These are phyloP conservation scores for Ophiocordyceps australis DNA, from an alignment of 2,329 filamentous ascomycete genomes.

Conservation along the genomic window DNA sequence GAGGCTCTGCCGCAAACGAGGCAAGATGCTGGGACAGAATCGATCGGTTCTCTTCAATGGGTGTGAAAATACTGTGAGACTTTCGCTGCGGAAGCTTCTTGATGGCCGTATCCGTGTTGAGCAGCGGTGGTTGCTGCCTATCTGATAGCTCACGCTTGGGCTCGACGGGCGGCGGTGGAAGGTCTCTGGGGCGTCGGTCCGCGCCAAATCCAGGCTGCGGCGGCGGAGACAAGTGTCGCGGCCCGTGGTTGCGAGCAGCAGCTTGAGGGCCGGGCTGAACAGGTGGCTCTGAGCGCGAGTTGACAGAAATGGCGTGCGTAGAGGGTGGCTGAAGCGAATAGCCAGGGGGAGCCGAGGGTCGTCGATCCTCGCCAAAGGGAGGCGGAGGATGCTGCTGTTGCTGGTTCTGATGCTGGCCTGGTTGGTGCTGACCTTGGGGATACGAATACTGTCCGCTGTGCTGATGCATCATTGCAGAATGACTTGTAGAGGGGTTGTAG, in stretches of 20 bases:
- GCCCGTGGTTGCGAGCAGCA: constrained; percentile 24
- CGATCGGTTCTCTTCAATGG: constrained; percentile 83
- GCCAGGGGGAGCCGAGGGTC: constrained; percentile 50
- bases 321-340: constrained; percentile 35
- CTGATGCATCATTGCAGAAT: constrained; percentile 17
- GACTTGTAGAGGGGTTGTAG: constrained; percentile 45
- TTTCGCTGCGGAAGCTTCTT: constrained; percentile 57
- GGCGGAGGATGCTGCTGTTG: too few relatives aligned
- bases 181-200: constrained; percentile 26
- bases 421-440: constrained; percentile 21
- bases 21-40: constrained; percentile 72
- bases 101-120: constrained; percentile 32
- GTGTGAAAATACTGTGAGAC: constrained; percentile 88
- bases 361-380: constrained; percentile 63
- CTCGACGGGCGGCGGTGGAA: constrained; percentile 31
- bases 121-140: constrained; percentile 23
- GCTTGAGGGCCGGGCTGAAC: constrained; percentile 38
- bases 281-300: constrained; percentile 34
- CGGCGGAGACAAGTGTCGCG: constrained; percentile 32
- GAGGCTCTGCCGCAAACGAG: constrained; percentile 40
- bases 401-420: too few relatives aligned
- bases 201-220: constrained; percentile 15
- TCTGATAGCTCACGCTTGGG: constrained; percentile 29
- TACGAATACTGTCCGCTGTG: constrained; percentile 20
- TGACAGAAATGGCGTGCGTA: constrained; percentile 22